Evolutionary conservation across 2,329 filamentous ascomycete species (phyloP).

Genomic region (Aspergillus sp.): DNA sequence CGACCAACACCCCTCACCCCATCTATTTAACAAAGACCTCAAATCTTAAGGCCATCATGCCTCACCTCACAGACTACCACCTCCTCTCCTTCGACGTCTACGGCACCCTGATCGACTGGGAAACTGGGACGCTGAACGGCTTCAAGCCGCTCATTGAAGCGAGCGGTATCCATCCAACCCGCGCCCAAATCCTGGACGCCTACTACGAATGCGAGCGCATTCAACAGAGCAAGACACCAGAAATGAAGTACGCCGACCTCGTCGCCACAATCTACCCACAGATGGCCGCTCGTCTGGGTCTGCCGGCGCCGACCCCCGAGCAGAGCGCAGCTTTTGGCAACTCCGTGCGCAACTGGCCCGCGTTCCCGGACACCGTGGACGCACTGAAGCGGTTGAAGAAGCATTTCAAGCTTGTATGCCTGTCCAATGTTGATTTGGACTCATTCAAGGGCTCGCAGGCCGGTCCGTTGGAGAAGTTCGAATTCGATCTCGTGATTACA

Average conservation of each 20-base stretch:
- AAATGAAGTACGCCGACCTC: constrained; percentile 56
- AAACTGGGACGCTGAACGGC: constrained; percentile 55
- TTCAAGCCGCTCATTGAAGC: constrained; percentile 42
- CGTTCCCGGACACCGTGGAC: constrained; percentile 53
- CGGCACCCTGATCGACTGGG: constrained; percentile 76
- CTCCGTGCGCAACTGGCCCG: constrained; percentile 49
- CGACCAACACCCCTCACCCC: too few species aligned
- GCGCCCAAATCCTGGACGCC: constrained; percentile 14
- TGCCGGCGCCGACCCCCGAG: constrained; percentile 9
- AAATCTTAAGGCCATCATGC: too few species aligned
- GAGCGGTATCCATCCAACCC: constrained; percentile 34
- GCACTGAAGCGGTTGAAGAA: constrained; percentile 47
- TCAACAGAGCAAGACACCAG: constrained; percentile 52
- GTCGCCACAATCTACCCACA: constrained; percentile 45
- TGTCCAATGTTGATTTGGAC: constrained; percentile 54
- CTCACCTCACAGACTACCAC: constrained; percentile 38
- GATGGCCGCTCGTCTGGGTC: constrained; percentile 26
- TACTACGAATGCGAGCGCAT: constrained; percentile 32
- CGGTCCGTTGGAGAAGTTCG: constrained; percentile 45
- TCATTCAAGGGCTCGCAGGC: constrained; percentile 46
- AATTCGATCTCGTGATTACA: constrained; percentile 63
- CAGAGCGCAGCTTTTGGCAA: constrained; percentile 46
- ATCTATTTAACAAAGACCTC: too few species aligned
- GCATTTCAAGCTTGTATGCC: constrained; percentile 51
- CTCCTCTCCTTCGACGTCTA: constrained; percentile 73